These are phyloP conservation scores for Coniferiporia sulphurascens DNA, from an alignment of 1,284 basidiomycete genomes.

Conservation along the genomic window DNA sequence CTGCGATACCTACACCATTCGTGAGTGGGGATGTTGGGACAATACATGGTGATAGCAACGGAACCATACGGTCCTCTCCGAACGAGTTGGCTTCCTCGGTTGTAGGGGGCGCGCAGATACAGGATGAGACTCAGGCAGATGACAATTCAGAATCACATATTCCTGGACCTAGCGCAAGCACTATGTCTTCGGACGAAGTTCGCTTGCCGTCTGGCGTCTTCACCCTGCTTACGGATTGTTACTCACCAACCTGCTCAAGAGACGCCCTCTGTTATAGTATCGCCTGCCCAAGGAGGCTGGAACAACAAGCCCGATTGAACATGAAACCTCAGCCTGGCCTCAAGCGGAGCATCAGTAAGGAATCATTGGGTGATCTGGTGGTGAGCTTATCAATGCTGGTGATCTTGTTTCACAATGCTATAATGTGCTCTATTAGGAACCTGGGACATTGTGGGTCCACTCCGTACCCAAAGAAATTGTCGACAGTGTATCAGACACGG, in stretches of 20 bases:
- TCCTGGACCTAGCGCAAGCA: constrained; percentile 39
- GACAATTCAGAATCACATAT: constrained; percentile 12
- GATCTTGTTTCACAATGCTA: background rate
- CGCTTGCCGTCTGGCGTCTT: constrained; percentile 93
- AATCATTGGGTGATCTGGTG: constrained; percentile 79
- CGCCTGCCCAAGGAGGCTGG: constrained; percentile 89
- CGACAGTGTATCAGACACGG: constrained; percentile 86
- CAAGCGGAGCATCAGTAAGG: constrained; percentile 70
- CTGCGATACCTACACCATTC: constrained; percentile 69
- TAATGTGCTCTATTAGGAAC: constrained; percentile 49
- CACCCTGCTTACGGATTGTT: constrained; percentile 95
- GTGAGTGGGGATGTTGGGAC: constrained; percentile 66
- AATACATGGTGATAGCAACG: constrained; percentile 31
- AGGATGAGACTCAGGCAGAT: constrained; percentile 11
- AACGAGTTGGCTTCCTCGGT: background rate
- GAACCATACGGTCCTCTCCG: constrained; percentile 19
- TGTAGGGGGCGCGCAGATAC: constrained; percentile 1
- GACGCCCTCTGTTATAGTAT: constrained; percentile 96
- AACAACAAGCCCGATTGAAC: constrained; percentile 89
- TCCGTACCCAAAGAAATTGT: constrained; percentile 93
- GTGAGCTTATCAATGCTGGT: constrained; percentile 37
- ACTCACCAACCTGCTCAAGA: constrained; percentile 94
- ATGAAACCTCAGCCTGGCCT: constrained; percentile 92
- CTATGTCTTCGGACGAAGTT: constrained; percentile 52
- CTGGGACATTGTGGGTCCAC: constrained; percentile 95